phyloP scores from a whole-genome alignment of 768 basidiomycete species.

The Cantharellus anzutake region DNA sequence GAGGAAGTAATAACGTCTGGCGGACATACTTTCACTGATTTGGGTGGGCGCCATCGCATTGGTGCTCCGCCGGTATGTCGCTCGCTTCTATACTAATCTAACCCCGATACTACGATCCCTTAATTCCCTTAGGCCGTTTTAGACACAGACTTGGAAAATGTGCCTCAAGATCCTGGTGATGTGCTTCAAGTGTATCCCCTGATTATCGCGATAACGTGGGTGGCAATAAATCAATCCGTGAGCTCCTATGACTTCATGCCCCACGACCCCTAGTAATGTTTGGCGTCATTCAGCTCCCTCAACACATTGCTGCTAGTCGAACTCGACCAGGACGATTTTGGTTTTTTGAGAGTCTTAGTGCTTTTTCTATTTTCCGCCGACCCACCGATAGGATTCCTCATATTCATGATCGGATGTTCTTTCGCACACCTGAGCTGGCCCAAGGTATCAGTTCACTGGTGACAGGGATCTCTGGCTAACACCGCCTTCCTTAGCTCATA shows the following conservation, averaged over 20 bases:
- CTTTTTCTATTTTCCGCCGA: conserved; percentile 40
- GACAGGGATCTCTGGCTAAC: neutral
- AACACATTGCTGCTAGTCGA: conserved; percentile 31
- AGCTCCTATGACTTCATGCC: conserved; percentile 11
- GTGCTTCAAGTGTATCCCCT: conserved; percentile 56
- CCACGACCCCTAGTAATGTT: too few relatives aligned
- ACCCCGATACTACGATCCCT: neutral
- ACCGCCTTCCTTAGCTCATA: neutral
- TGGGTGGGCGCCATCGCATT: conserved; percentile 53
- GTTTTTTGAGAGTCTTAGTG: conserved; percentile 40
- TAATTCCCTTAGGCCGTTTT: neutral
- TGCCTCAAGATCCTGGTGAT: conserved; percentile 17
- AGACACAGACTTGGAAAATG: neutral
- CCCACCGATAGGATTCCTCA: conserved; percentile 44
- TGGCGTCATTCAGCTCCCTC: conserved; percentile 32
- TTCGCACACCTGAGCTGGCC: conserved; percentile 24
- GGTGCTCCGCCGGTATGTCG: conserved; percentile 31
- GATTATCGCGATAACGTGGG: conserved; percentile 67
- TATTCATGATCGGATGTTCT: conserved; percentile 49
- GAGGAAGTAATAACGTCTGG: conserved; percentile 57
- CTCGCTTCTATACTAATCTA: neutral
- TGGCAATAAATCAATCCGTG: conserved; percentile 75
- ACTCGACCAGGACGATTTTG: conserved; percentile 60
- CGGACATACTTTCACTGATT: conserved; percentile 56
- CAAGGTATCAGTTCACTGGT: neutral